Conservation (phyloP, 1,284 basidiomycete species). For the Leccinum pallidistipes region DNA sequence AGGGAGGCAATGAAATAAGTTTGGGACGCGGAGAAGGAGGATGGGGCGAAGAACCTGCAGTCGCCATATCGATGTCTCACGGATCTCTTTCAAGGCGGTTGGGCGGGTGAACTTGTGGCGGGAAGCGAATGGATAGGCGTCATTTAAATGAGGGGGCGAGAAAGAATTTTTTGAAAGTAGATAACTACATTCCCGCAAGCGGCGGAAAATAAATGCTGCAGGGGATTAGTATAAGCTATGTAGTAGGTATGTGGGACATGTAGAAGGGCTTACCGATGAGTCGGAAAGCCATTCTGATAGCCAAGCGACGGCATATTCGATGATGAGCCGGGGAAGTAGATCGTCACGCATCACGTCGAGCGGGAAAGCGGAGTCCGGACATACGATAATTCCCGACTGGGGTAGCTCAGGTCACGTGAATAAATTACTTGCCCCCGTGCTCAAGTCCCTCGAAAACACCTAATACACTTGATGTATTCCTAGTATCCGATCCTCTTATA, state of each 20-base stretch:
- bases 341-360: conserved; percentile 52
- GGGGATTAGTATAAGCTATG: neutral
- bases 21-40: conserved; percentile 23
- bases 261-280: conserved; percentile 39
- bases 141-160: conserved; percentile 3
- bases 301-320: conserved; percentile 55
- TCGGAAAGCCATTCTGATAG: conserved; percentile 62
- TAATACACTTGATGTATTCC: too few species aligned
- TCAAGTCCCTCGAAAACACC: too few species aligned
- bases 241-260: neutral
- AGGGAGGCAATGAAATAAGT: conserved; percentile 44
- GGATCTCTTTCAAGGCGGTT: conserved; percentile 61
- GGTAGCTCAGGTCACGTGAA: too few species aligned
- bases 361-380: too few species aligned
- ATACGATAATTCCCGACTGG: too few species aligned
- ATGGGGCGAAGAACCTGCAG: conserved; percentile 46
- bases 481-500: too few species aligned
- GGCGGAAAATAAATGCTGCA: conserved; percentile 64
- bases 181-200: conserved; percentile 50
- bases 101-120: conserved; percentile 65
- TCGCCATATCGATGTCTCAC: conserved; percentile 59
- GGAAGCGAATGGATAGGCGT: neutral
- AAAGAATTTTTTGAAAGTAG: too few species aligned
- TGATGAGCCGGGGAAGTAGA: conserved; percentile 56
- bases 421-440: too few species aligned